Evolutionary conservation across 2,329 filamentous ascomycete species (phyloP).

Genomic region (Pseudogymnoascus sp.): DNA sequence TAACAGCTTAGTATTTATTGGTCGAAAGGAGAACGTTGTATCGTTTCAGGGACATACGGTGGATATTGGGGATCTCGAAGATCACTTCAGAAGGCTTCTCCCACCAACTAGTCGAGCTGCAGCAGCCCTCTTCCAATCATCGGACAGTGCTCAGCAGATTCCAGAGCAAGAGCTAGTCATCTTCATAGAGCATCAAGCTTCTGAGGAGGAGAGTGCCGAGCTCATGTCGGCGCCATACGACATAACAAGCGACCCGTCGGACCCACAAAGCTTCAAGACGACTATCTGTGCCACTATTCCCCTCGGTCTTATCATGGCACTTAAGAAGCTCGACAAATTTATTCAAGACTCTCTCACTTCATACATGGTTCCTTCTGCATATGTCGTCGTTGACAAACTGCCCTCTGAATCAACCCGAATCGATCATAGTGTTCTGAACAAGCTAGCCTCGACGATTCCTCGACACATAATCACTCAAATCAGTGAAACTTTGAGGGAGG

Average conservation of each 20-base stretch:
- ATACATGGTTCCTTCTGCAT: constrained; percentile 40
- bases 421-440: constrained; percentile 30
- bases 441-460: constrained; percentile 26
- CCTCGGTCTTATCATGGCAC: constrained; percentile 26
- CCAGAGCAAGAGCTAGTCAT: constrained; percentile 22
- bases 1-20: constrained; percentile 24
- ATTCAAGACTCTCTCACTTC: constrained; percentile 38
- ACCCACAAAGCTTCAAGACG: constrained; percentile 17
- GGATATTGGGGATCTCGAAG: constrained; percentile 34
- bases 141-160: constrained; percentile 4
- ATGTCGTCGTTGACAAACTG: constrained; percentile 35
- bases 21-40: constrained; percentile 24
- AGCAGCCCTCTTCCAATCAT: constrained; percentile 23
- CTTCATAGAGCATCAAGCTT: constrained; percentile 29
- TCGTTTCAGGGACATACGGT: constrained; percentile 33
- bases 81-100: constrained; percentile 31
- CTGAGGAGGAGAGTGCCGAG: constrained; percentile 23
- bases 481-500: constrained; percentile 23
- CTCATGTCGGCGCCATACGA: constrained; percentile 23
- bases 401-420: constrained; percentile 24
- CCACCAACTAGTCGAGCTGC: constrained; percentile 26
- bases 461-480: constrained; percentile 19
- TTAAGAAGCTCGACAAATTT: constrained; percentile 36
- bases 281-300: constrained; percentile 22
- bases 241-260: background rate